Conservation (phyloP, 75 land plant genomes). For the Pseudotsuga menziesii region DNA sequence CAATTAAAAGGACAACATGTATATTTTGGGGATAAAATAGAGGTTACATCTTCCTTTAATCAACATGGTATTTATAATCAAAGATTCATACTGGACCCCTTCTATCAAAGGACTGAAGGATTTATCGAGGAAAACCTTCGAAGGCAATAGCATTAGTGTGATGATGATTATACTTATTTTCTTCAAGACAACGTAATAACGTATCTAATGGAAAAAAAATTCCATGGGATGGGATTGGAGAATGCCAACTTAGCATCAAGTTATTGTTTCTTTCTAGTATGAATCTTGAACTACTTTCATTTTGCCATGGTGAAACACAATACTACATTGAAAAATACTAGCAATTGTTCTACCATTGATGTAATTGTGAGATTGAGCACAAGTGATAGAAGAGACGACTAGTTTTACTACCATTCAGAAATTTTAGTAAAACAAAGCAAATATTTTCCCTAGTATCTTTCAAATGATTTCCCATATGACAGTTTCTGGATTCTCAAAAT, state of each 20-base stretch:
- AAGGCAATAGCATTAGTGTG: background rate
- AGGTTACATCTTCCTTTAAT: no score
- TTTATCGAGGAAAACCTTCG: background rate
- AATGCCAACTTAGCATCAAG: background rate
- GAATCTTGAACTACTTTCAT: background rate
- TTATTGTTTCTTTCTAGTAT: background rate
- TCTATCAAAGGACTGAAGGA: background rate
- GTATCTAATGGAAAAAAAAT: no score
- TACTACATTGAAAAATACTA: conserved; percentile 21
- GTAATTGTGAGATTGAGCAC: conserved; percentile 43
- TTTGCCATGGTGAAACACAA: conserved; percentile 14
- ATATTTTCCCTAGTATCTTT: conserved; percentile 42
- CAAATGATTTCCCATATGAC: conserved; percentile 24
- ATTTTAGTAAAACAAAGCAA: conserved; percentile 49
- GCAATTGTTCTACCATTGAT: conserved; percentile 51
- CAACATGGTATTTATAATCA: no score
- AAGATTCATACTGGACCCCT: background rate
- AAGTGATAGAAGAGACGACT: conserved; percentile 38
- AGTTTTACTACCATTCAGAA: conserved; percentile 46
- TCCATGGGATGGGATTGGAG: background rate
- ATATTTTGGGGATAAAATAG: no score
- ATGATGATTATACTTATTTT: background rate
- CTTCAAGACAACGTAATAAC: background rate
- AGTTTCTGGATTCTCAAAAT: conserved; percentile 19
- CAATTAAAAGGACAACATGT: no score